Base-by-base conservation (phyloP, 805 yeast genomes). In the Teunomyces cretensis region DNA sequence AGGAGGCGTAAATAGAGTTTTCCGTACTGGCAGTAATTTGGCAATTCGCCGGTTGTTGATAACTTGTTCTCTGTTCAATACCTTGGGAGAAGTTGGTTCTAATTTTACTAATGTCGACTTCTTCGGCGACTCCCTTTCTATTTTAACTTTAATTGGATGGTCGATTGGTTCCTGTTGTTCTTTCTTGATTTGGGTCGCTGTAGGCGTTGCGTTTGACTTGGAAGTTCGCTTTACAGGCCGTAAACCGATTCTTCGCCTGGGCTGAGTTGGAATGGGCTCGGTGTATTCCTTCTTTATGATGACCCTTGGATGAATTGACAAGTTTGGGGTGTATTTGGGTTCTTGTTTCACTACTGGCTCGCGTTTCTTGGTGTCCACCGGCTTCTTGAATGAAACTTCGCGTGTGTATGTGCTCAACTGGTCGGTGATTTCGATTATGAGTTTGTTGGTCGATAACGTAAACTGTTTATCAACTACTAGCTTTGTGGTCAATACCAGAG, bases 401-500 rank as follows among this genome's bases (percentile, higher is more conserved):
- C 38, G 38, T 22, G 38, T 19, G 12, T 22, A 22, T 4, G 38
- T 19, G 5, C 38, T 33, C 13, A 36, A 22, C 26, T 41, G 36
- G 27, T 37, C 48, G 15, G 38, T 32, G 9, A 49, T 33, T 11
- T 51, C 50, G 12, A 51, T 47, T 28, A 73, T 39, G 12, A 67
- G 43, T 26, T 52, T 51, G 12, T 58, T 59, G 28, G 54, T 61
- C 1, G 69, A 62, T 6, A 68, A 45, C 33, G 50, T 52, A 48
- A 60, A 64, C 33, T 56, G 53, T 17, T 54, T 52, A 2, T 59
- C 65, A 9, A 43, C 51, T 16, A 35, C 40, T 22, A 40, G 46
- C 28, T 15, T 53, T 33, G 32, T 46, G 13, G 11, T 19, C 22
- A 54, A 36, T 62, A 56, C 36, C 50, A 47, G 30, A 51, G 45